A percentile compares a stretch with the other conserved stretches of the same genome.
These are phyloP conservation scores for Hansenula lynferdii DNA, from an alignment of 1,139 yeast genomes.

Conservation along the genomic window DNA sequence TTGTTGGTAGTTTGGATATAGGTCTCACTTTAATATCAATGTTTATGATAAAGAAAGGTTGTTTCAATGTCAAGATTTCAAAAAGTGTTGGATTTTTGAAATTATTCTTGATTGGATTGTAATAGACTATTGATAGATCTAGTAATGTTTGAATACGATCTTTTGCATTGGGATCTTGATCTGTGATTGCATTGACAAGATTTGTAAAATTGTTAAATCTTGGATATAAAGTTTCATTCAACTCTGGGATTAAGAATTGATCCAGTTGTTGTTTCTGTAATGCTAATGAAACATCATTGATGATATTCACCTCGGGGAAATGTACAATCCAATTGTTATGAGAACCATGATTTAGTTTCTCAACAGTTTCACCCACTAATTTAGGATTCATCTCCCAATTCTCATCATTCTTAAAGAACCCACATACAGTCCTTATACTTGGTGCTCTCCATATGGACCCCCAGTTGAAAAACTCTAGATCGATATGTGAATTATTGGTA, in stretches of 20 bases:
- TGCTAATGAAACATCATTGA: constrained; percentile 39
- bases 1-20: constrained; percentile 45
- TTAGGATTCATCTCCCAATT: constrained; percentile 52
- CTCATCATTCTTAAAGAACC: constrained; percentile 49
- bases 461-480: constrained; percentile 53
- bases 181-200: constrained; percentile 33
- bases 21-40: constrained; percentile 46
- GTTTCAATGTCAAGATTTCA: constrained; percentile 44
- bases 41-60: constrained; percentile 37
- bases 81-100: constrained; percentile 48
- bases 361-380: background rate
- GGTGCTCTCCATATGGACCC: constrained; percentile 55
- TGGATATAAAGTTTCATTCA: constrained; percentile 59
- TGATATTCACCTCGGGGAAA: constrained; percentile 73
- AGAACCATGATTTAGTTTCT: too few species aligned
- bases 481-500: background rate
- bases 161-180: constrained; percentile 11
- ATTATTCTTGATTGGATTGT: constrained; percentile 28
- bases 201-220: constrained; percentile 45
- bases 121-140: constrained; percentile 46
- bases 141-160: constrained; percentile 29
- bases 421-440: constrained; percentile 34
- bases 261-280: constrained; percentile 48
- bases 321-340: constrained; percentile 48
- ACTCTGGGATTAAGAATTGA: constrained; percentile 47